Conservation (phyloP, 2,329 filamentous ascomycete species). For the Botrytis squamosa region DNA sequence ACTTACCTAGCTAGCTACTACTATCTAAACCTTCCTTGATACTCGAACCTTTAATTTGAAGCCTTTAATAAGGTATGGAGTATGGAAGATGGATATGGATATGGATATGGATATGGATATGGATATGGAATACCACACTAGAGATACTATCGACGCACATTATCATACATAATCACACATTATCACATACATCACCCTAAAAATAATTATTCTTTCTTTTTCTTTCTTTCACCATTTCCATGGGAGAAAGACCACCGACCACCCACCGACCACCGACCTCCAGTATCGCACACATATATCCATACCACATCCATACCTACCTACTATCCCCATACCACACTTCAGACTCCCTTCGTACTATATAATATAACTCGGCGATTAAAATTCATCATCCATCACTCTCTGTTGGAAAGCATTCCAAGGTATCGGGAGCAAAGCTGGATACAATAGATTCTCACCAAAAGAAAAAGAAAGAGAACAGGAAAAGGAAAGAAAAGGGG, state of each 20-base stretch:
- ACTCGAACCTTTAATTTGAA: neutral
- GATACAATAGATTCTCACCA: neutral
- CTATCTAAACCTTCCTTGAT: neutral
- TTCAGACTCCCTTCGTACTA: neutral
- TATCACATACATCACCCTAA: neutral
- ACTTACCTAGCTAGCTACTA: neutral
- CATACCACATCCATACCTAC: neutral
- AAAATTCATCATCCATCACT: neutral
- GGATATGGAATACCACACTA: no score
- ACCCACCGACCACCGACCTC: neutral
- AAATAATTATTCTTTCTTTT: neutral
- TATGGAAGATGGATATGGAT: no score
- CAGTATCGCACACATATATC: neutral
- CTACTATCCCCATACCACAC: neutral
- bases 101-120: no score
- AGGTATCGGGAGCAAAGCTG: neutral
- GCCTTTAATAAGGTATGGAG: neutral
- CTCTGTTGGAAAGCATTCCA: neutral
- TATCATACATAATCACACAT: no score
- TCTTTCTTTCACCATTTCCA: neutral
- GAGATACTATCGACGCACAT: no score
- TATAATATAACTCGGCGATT: neutral
- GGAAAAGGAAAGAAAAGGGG: neutral
- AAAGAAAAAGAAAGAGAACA: neutral
- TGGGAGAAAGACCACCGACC: neutral